phyloP scores from a whole-genome alignment of 2,329 filamentous ascomycete species.

The Ramularia endophylla region DNA sequence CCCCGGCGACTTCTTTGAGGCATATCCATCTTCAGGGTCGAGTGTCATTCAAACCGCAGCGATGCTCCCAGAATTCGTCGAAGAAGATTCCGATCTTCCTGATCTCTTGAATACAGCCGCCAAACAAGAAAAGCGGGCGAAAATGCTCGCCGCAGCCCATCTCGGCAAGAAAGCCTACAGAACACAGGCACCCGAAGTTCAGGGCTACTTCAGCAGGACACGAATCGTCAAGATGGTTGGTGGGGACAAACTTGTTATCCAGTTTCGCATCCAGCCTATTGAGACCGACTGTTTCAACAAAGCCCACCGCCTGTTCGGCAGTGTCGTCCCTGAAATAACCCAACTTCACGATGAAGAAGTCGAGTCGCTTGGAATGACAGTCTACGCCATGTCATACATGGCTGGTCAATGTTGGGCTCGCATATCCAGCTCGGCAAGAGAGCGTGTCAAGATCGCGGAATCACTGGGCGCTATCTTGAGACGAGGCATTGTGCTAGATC shows the following conservation, averaged over 20 bases:
- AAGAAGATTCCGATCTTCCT: conserved; percentile 1
- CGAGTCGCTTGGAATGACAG: conserved; percentile 12
- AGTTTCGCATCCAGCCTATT: conserved; percentile 19
- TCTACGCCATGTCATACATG: conserved; percentile 20
- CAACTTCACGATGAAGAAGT: conserved; percentile 14
- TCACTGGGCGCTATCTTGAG: background rate
- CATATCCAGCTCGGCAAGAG: background rate
- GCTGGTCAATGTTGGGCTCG: conserved; percentile 16
- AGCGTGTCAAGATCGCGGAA: conserved; percentile 1
- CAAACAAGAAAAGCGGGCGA: conserved; percentile 9
- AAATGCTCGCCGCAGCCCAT: conserved; percentile 12
- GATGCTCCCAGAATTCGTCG: conserved; percentile 1
- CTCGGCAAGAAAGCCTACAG: conserved; percentile 14
- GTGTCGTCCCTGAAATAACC: conserved; percentile 17
- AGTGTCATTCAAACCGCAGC: no score
- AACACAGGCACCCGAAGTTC: conserved; percentile 5
- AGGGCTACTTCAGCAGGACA: conserved; percentile 23
- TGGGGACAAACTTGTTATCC: conserved; percentile 16
- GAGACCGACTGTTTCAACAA: conserved; percentile 14
- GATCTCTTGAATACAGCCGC: background rate
- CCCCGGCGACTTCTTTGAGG: no score
- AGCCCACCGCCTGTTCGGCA: conserved; percentile 16
- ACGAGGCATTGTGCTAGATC: background rate
- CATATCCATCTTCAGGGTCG: no score
- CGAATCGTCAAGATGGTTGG: conserved; percentile 17